phyloP scores from a whole-genome alignment of 768 basidiomycete genomes.

The Mycena indigotica region DNA sequence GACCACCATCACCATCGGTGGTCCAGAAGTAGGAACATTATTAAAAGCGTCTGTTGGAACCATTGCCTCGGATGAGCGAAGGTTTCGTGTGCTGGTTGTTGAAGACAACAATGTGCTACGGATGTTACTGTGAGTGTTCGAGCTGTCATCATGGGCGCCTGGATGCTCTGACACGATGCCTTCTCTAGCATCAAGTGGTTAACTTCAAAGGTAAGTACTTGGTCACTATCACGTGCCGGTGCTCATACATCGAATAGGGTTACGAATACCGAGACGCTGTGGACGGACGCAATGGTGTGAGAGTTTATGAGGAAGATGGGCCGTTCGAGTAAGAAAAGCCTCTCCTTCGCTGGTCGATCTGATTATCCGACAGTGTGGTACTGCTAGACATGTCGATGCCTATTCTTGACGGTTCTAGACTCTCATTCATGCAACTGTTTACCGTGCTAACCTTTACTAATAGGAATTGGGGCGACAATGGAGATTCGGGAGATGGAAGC shows the following conservation, averaged over 20 bases:
- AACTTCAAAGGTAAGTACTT: conserved; percentile 48
- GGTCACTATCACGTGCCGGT: conserved; percentile 20
- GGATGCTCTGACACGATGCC: conserved; percentile 6
- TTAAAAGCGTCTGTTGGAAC: conserved; percentile 67
- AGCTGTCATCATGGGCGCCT: conserved; percentile 2
- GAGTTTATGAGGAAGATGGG: conserved; percentile 67
- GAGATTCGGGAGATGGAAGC: conserved; percentile 80
- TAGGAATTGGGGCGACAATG: conserved; percentile 80
- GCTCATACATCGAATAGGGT: conserved; percentile 42
- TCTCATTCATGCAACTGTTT: not conserved
- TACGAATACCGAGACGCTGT: conserved; percentile 78
- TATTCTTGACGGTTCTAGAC: conserved; percentile 74
- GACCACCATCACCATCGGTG: conserved; percentile 54
- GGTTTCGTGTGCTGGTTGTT: conserved; percentile 74
- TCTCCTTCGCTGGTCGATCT: conserved; percentile 6
- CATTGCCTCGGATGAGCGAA: conserved; percentile 43
- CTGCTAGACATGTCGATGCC: conserved; percentile 94
- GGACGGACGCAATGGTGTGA: conserved; percentile 85
- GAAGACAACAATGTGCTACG: conserved; percentile 91
- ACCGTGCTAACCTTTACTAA: not conserved
- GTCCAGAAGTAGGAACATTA: conserved; percentile 57
- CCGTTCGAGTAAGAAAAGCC: conserved; percentile 77
- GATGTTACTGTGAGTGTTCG: conserved; percentile 68
- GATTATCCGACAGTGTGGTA: conserved; percentile 59
- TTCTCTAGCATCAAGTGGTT: conserved; percentile 61